Evolutionary conservation across 768 basidiomycete species (phyloP).

Genomic region (Lyophyllum shimeji): DNA sequence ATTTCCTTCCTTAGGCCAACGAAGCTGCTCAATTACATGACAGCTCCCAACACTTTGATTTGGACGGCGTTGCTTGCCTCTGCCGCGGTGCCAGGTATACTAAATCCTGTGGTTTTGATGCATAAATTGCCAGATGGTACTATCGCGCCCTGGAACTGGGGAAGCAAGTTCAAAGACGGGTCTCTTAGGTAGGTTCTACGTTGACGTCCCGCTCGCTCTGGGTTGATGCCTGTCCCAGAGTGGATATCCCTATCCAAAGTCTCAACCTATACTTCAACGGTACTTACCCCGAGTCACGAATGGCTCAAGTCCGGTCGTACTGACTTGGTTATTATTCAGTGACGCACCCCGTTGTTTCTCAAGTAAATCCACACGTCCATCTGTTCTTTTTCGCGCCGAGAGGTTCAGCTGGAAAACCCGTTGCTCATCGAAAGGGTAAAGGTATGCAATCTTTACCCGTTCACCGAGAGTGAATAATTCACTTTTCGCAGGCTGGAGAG

Average conservation of each 20-base stretch:
- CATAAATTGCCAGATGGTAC: conserved; percentile 81
- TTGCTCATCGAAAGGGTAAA: conserved; percentile 92
- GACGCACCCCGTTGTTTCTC: conserved; percentile 90
- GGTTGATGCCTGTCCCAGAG: conserved; percentile 40
- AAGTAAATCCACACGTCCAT: conserved; percentile 92
- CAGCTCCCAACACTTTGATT: conserved; percentile 89
- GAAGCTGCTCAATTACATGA: conserved; percentile 92
- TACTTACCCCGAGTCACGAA: conserved; percentile 21
- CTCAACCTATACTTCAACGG: conserved; percentile 90
- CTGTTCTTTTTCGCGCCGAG: conserved; percentile 92
- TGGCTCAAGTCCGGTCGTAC: background rate
- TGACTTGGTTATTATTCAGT: conserved; percentile 40
- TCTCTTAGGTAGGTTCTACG: conserved; percentile 62
- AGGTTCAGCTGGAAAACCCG: conserved; percentile 89
- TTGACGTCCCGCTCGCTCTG: background rate
- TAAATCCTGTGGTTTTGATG: conserved; percentile 95
- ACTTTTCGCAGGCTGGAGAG: conserved; percentile 76
- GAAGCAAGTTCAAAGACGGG: conserved; percentile 91
- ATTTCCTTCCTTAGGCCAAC: conserved; percentile 64
- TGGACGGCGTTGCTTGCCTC: conserved; percentile 84
- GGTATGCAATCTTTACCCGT: conserved; percentile 35
- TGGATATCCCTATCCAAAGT: conserved; percentile 92
- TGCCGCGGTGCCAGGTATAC: conserved; percentile 92
- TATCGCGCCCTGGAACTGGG: conserved; percentile 92
- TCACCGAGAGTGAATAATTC: background rate